Evolutionary conservation across 345 rosid genomes (phyloP).

Genomic region (Rhizophora apiculata): DNA sequence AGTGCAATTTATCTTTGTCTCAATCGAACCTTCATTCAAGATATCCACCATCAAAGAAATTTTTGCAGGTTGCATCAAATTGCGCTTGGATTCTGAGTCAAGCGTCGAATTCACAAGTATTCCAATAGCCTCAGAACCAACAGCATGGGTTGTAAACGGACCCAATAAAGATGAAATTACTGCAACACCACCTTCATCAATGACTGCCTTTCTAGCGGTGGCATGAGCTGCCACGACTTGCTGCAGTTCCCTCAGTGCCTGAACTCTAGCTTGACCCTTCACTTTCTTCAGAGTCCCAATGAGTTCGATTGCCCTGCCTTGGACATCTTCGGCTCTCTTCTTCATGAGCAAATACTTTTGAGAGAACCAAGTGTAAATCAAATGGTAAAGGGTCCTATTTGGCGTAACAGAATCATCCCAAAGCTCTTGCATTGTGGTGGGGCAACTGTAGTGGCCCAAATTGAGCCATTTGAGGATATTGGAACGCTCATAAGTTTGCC

Average conservation of each 20-base stretch:
- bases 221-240: constrained; percentile 48
- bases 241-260: constrained; percentile 55
- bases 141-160: constrained; percentile 64
- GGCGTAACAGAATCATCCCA: constrained; percentile 68
- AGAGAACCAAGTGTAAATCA: constrained; percentile 63
- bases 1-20: constrained; percentile 57
- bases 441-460: constrained; percentile 63
- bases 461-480: constrained; percentile 68
- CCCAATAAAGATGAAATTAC: constrained; percentile 48
- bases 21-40: constrained; percentile 60
- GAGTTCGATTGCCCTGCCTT: constrained; percentile 55
- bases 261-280: constrained; percentile 64
- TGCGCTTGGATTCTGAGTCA: constrained; percentile 50
- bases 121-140: constrained; percentile 60
- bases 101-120: constrained; percentile 58
- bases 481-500: constrained; percentile 68
- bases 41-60: constrained; percentile 56
- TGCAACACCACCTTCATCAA: constrained; percentile 55
- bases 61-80: constrained; percentile 62
- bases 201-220: constrained; percentile 45
- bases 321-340: constrained; percentile 64
- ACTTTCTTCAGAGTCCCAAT: constrained; percentile 50
- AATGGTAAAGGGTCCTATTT: constrained; percentile 55
- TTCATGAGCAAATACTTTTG: constrained; percentile 56
- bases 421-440: constrained; percentile 76